A percentile compares a stretch with the other conserved stretches of the same genome.
Evolutionary conservation across 768 basidiomycete species (phyloP).

Genomic region (Paxillus ammoniavirescens): DNA sequence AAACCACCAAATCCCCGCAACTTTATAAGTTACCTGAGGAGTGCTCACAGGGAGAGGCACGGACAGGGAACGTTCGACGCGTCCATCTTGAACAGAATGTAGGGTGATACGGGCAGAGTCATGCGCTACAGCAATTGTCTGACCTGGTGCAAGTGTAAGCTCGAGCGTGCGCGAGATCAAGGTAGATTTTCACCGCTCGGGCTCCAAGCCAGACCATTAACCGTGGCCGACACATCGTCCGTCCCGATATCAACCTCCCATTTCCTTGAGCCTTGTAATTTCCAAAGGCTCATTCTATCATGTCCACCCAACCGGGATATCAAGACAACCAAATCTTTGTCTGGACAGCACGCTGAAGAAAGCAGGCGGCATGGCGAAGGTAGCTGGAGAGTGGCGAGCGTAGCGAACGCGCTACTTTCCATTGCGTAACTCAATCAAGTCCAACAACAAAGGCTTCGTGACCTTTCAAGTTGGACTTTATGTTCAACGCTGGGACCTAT

Average conservation of each 20-base stretch:
- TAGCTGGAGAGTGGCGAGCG: conserved; percentile 56
- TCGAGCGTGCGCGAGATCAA: neutral
- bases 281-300: conserved; percentile 77
- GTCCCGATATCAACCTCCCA: conserved; percentile 77
- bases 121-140: conserved; percentile 69
- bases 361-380: conserved; percentile 59
- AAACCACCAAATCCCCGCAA: conserved; percentile 77
- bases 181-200: conserved; percentile 60
- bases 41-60: conserved; percentile 24
- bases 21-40: conserved; percentile 18
- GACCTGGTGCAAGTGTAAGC: conserved; percentile 40
- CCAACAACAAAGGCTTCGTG: neutral
- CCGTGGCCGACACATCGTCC: conserved; percentile 42
- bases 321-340: conserved; percentile 76
- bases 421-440: conserved; percentile 22
- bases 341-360: conserved; percentile 72
- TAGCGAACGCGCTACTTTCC: conserved; percentile 47
- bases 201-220: conserved; percentile 73
- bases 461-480: neutral
- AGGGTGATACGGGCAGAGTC: conserved; percentile 66
- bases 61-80: conserved; percentile 46
- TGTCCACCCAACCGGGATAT: conserved; percentile 65
- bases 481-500: neutral
- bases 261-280: conserved; percentile 72
- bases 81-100: conserved; percentile 80